Base-by-base conservation (phyloP, 345 rosid genomes). In the Populus pruinosa region DNA sequence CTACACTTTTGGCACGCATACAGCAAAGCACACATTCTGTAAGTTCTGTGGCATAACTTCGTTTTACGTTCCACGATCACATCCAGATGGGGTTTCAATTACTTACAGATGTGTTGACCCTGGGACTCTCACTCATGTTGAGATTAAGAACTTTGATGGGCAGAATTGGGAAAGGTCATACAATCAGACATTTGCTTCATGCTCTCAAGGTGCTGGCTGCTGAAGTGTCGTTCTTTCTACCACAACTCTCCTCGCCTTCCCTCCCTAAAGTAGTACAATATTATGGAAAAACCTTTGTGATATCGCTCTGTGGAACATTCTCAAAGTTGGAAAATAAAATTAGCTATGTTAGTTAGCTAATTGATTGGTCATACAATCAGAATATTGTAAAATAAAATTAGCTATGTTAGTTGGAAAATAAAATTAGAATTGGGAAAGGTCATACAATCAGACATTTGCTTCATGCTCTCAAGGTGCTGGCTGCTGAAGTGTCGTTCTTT, bases 31-130 rank as follows among this genome's bases (percentile, higher is more conserved):
- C 81, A 93, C 89, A 1, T 94, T 94, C 86, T 91, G 97, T 79
- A 93, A 93, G 81, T 83, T 93, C 44, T 93, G 97, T 68, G 95
- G 97, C 68, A 93, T 95, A 68, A 87, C 98, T 16, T 93, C 98
- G 0, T 93, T 90, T 69, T 93, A 84, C 63, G 80, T 47, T 43
- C 97, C 97, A 0, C 82, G 98, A 49, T 85, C 96, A 23, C 87
- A 85, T 80, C 93, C 99, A 1, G 94, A 93, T 78, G 95, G 94
- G 10, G 27, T 93, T 71, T 87, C 98, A 0, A 76, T 95, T 63
- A 84, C 94, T 12, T 82, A 56, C 71, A 81, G 75, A 77, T 90
- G 98, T 63, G 88, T 93, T 65, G 92, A 94, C 66, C 75, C 89
- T 0, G 96, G 93, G 70, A 93, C 96, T 7, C 79, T 95, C 18